A percentile compares a stretch with the other conserved stretches of the same genome.
Evolutionary conservation across 2,329 filamentous ascomycete species (phyloP).

Genomic region (Fusarium dimerum): DNA sequence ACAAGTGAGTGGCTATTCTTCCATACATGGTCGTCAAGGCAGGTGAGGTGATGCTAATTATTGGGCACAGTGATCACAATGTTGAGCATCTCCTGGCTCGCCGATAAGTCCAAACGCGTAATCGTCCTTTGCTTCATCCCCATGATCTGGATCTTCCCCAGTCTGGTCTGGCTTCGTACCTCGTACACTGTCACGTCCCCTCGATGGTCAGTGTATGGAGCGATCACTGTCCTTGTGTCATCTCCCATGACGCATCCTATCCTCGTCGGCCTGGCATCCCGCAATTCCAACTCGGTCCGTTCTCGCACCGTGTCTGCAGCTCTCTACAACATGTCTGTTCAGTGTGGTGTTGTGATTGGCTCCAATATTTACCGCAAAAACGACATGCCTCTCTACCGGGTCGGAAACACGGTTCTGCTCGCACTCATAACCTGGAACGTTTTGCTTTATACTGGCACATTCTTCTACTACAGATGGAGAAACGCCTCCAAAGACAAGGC

Average conservation of each 20-base stretch:
- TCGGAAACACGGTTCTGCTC: slow-evolving; percentile 52
- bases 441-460: slow-evolving; percentile 47
- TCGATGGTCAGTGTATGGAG: too few species aligned
- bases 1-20: slow-evolving; percentile 18
- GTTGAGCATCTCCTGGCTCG: too few species aligned
- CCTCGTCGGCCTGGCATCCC: slow-evolving; percentile 57
- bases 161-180: too few species aligned
- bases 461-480: slow-evolving; percentile 52
- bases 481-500: slow-evolving; percentile 46
- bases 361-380: slow-evolving; percentile 44
- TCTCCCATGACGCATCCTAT: too few species aligned
- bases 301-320: slow-evolving; percentile 59
- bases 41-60: slow-evolving; percentile 26
- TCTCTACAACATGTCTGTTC: slow-evolving; percentile 52
- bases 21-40: slow-evolving; percentile 18
- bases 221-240: too few species aligned
- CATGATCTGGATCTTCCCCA: too few species aligned
- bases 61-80: too few species aligned
- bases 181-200: too few species aligned
- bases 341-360: slow-evolving; percentile 34
- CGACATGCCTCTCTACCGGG: slow-evolving; percentile 32
- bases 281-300: slow-evolving; percentile 60
- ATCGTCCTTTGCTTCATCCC: too few species aligned
- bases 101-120: too few species aligned
- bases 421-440: slow-evolving; percentile 50